phyloP scores from a whole-genome alignment of 768 basidiomycete species.

The Rhodotorula babjevae region DNA sequence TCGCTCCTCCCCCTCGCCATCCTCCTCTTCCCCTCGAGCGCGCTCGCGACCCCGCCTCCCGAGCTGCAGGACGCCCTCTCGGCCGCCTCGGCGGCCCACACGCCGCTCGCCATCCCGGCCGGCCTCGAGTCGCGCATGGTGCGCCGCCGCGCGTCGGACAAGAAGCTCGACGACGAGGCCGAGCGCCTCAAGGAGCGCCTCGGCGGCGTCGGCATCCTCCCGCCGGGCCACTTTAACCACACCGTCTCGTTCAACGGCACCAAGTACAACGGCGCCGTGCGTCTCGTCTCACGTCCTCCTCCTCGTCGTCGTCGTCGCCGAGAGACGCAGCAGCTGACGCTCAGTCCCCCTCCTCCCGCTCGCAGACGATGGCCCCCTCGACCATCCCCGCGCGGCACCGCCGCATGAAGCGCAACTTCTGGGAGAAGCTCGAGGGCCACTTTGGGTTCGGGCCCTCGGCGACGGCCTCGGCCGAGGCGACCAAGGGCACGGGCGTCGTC shows the following conservation, averaged over 20 bases:
- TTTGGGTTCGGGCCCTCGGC: background rate
- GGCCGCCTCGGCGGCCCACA: background rate
- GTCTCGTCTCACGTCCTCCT: background rate
- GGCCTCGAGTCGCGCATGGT: background rate
- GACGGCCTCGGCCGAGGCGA: background rate
- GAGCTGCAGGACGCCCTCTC: background rate
- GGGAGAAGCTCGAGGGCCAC: background rate
- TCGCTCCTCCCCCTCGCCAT: slow-evolving; percentile 1
- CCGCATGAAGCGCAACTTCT: background rate
- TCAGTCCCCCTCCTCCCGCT: background rate
- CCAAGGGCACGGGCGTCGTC: background rate
- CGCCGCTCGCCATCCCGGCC: background rate
- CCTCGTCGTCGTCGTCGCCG: background rate
- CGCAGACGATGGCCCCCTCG: no score
- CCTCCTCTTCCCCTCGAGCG: background rate
- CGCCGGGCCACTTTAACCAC: background rate
- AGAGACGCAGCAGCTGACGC: background rate
- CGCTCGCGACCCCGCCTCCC: slow-evolving; percentile 1
- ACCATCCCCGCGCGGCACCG: background rate
- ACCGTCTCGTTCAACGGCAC: background rate
- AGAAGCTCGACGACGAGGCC: background rate
- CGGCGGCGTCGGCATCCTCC: background rate
- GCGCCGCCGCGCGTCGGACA: background rate
- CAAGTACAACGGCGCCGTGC: background rate
- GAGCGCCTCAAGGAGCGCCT: background rate